Conservation (phyloP, 306 rosid genomes). For the Vigna hirtella region DNA sequence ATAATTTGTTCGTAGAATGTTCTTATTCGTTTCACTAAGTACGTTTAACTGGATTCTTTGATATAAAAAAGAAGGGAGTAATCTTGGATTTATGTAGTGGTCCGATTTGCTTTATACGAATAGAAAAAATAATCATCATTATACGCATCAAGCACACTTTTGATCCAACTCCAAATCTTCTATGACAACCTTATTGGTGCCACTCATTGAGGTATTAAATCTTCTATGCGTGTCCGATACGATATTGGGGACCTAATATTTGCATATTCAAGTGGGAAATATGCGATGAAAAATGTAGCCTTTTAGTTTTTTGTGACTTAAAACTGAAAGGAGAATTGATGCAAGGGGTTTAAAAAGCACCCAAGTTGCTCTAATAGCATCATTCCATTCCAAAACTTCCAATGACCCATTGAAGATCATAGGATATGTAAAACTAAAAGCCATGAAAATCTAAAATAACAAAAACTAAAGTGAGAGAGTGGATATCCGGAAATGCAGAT, state of each 20-base stretch:
- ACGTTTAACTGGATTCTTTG: slow-evolving; percentile 45
- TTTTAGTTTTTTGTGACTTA: slow-evolving; percentile 6
- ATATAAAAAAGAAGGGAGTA: slow-evolving; percentile 26
- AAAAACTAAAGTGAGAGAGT: slow-evolving; percentile 28
- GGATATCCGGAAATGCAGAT: slow-evolving; percentile 30
- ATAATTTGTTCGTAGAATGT: slow-evolving; percentile 59
- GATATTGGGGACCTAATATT: slow-evolving; percentile 41
- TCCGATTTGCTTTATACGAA: slow-evolving; percentile 36
- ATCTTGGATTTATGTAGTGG: slow-evolving; percentile 38
- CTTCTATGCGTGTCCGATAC: slow-evolving; percentile 37
- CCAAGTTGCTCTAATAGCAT: slow-evolving; percentile 39
- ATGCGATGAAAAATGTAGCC: slow-evolving; percentile 17
- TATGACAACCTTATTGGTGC: slow-evolving; percentile 43
- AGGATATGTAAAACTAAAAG: slow-evolving; percentile 21
- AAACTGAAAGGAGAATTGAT: slow-evolving; percentile 8
- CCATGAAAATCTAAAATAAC: background rate
- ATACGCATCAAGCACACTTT: slow-evolving; percentile 46
- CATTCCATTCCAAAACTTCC: slow-evolving; percentile 25
- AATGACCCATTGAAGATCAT: slow-evolving; percentile 30
- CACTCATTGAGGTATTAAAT: slow-evolving; percentile 41
- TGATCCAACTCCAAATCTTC: slow-evolving; percentile 42
- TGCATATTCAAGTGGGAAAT: slow-evolving; percentile 40
- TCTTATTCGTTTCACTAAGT: slow-evolving; percentile 51
- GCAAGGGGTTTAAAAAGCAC: slow-evolving; percentile 35
- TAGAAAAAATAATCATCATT: slow-evolving; percentile 31